Conservation (phyloP, 2,329 filamentous ascomycete genomes). For the Blastomyces gilchristii region DNA sequence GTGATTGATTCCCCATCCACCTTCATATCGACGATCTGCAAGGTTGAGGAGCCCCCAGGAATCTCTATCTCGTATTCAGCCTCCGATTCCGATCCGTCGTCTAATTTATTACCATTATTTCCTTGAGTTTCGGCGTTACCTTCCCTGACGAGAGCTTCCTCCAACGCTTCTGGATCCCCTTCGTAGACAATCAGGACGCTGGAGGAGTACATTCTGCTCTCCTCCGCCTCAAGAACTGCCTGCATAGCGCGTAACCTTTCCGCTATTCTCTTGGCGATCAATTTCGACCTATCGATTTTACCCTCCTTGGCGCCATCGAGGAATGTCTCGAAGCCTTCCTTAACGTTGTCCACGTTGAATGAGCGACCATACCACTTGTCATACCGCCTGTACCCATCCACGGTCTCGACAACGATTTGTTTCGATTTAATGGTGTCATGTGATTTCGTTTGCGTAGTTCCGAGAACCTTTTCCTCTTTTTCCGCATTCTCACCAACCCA, state of each 20-base stretch:
- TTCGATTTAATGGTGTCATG: conserved; percentile 41
- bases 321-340: conserved; percentile 49
- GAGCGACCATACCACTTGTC: conserved; percentile 57
- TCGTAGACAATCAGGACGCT: conserved; percentile 58
- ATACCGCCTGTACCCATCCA: conserved; percentile 47
- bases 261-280: conserved; percentile 34
- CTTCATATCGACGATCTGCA: conserved; percentile 25
- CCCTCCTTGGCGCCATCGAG: conserved; percentile 38
- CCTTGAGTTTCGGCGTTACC: conserved; percentile 10
- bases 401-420: conserved; percentile 34
- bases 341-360: conserved; percentile 46
- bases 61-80: conserved; percentile 12
- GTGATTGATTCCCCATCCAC: conserved; percentile 22
- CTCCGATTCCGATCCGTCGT: conserved; percentile 24
- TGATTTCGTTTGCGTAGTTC: conserved; percentile 35
- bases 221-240: conserved; percentile 43
- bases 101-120: conserved; percentile 18
- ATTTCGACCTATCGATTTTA: conserved; percentile 33
- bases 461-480: conserved; percentile 25
- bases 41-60: conserved; percentile 18
- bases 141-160: conserved; percentile 36
- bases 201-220: conserved; percentile 58
- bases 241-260: conserved; percentile 37
- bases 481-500: conserved; percentile 36
- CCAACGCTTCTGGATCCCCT: conserved; percentile 48